These are phyloP conservation scores for Lithospermum erythrorhizon DNA, from an alignment of 257 asterid species.

Conservation along the genomic window DNA sequence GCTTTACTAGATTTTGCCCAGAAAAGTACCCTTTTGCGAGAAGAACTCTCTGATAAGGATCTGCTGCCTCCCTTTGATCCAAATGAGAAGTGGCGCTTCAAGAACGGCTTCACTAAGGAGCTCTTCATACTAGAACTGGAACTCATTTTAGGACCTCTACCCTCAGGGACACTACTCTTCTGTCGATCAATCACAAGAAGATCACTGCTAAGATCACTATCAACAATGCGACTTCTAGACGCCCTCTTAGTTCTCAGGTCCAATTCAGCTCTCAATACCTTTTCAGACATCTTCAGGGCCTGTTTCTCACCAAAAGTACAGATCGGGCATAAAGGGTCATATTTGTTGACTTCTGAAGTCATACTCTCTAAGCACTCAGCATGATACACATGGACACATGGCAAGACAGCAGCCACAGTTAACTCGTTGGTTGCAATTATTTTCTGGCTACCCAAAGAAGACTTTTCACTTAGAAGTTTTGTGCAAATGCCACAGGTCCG, in stretches of 20 bases:
- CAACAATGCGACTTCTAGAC: constrained; percentile 52
- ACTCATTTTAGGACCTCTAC: constrained; percentile 46
- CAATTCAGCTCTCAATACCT: constrained; percentile 67
- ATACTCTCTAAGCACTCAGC: constrained; percentile 88
- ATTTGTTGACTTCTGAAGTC: constrained; percentile 77
- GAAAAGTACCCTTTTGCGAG: constrained; percentile 44
- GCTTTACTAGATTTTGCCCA: constrained; percentile 66
- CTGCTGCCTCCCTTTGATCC: constrained; percentile 45
- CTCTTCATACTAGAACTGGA: constrained; percentile 65
- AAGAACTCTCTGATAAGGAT: constrained; percentile 39
- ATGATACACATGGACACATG: constrained; percentile 86
- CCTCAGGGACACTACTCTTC: constrained; percentile 37
- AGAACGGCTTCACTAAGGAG: constrained; percentile 49
- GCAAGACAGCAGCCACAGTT: constrained; percentile 75
- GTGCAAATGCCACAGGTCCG: constrained; percentile 83
- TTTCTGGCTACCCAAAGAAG: constrained; percentile 57
- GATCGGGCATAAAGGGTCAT: constrained; percentile 81
- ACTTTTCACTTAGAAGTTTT: constrained; percentile 57
- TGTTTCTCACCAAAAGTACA: constrained; percentile 89
- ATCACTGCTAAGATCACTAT: constrained; percentile 41
- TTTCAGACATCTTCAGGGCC: constrained; percentile 66
- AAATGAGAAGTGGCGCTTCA: constrained; percentile 72
- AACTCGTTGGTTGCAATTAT: constrained; percentile 57
- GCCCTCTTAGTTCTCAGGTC: constrained; percentile 54
- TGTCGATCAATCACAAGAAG: constrained; percentile 32